Percentiles rank a stretch among this genome's conserved stretches.
phyloP scores from a whole-genome alignment of 2,329 filamentous ascomycete species.

The Talaromyces rugulosus region DNA sequence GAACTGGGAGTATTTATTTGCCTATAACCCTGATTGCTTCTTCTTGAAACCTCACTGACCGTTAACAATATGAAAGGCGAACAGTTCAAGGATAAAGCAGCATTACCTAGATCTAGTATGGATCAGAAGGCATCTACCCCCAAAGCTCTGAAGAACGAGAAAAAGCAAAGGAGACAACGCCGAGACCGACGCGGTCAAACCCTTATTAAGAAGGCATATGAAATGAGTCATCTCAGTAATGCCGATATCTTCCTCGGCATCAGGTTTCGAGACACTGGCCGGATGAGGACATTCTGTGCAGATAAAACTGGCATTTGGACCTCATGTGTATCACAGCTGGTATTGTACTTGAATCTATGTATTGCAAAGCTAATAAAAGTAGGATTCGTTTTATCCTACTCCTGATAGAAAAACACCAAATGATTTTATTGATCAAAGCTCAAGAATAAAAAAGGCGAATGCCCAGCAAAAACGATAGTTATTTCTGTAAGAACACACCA shows the following conservation, averaged over 20 bases:
- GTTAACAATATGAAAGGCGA: not conserved
- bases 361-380: conserved; percentile 2
- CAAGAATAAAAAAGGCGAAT: not conserved
- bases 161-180: conserved; percentile 7
- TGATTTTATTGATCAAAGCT: not conserved
- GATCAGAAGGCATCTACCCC: not conserved
- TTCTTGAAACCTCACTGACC: not conserved
- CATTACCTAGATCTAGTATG: no score
- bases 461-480: not conserved
- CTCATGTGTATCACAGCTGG: conserved; percentile 2
- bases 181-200: not conserved
- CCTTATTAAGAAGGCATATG: conserved; percentile 9
- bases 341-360: not conserved
- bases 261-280: conserved; percentile 6
- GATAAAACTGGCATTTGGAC: conserved; percentile 9
- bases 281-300: conserved; percentile 10
- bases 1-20: not conserved
- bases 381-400: conserved; percentile 5
- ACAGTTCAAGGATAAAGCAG: not conserved
- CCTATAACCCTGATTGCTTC: not conserved
- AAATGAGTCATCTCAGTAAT: no score
- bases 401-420: conserved; percentile 1
- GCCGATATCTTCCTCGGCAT: conserved; percentile 8
- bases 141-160: not conserved
- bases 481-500: not conserved